phyloP scores from a whole-genome alignment of 1,284 basidiomycete genomes.

The Marasmius sp. region DNA sequence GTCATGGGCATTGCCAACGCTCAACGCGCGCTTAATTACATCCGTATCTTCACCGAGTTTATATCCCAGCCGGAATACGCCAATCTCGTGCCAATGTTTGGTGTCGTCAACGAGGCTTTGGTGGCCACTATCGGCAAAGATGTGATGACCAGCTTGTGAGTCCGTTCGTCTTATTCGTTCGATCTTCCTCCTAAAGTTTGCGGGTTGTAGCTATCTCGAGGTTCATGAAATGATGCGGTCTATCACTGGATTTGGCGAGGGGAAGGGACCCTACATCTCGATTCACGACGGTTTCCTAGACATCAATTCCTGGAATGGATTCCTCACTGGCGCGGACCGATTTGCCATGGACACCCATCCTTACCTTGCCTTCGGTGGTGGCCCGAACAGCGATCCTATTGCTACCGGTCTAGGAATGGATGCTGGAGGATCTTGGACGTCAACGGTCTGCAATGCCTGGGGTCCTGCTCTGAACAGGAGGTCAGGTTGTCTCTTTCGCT shows the following conservation, averaged over 20 bases:
- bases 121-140: constrained; percentile 52
- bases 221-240: constrained; percentile 74
- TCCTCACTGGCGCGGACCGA: constrained; percentile 78
- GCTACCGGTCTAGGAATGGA: constrained; percentile 33
- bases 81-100: constrained; percentile 73
- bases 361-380: constrained; percentile 65
- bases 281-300: constrained; percentile 82
- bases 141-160: constrained; percentile 57
- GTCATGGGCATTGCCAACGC: constrained; percentile 73
- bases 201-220: constrained; percentile 54
- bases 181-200: not conserved
- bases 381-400: constrained; percentile 44
- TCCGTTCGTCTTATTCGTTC: constrained; percentile 12
- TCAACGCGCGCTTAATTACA: constrained; percentile 82
- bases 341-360: constrained; percentile 78
- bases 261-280: constrained; percentile 78
- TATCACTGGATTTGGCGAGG: constrained; percentile 77
- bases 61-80: constrained; percentile 68
- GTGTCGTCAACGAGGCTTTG: constrained; percentile 72
- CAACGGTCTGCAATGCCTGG: constrained; percentile 56
- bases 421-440: constrained; percentile 57
- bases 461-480: constrained; percentile 47
- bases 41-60: constrained; percentile 79
- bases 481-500: constrained; percentile 21
- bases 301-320: constrained; percentile 61